Base-by-base conservation (phyloP, 2,329 filamentous ascomycete genomes). In the Alternaria sp. region DNA sequence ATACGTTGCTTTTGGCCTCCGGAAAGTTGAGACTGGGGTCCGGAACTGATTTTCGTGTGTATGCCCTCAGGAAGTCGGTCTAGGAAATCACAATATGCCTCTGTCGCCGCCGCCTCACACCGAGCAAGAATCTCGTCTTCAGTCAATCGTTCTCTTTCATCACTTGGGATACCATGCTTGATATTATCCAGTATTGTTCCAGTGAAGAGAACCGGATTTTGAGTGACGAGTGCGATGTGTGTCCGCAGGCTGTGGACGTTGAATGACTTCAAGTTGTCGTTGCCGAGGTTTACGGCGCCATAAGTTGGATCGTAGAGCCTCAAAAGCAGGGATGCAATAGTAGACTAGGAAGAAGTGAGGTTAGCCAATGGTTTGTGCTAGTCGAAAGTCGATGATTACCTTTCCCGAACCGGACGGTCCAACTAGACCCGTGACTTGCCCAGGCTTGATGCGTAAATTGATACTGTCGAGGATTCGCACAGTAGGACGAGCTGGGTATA, bases 21-120 rank as follows among this genome's bases (percentile, higher is more conserved):
- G 21, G 78, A 80, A 5, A 80, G 71, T 60, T 75, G 75, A 6
- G 74, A 74, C 21, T 75, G 74, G 36, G 75, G 71, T 4, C 74
- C 75, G 12, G 76, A 69, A n/a, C 77, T 74, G 50, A 80, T 72
- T 11, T 62, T 65, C 15, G 77, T 79, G 25, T 78, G 57, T 8
- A 79, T 70, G 7, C 78, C 78, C 46, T 80, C 67, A 5, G 79
- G 77, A 7, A 81, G 71, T 19, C 71, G 67, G 21, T 74, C 71
- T 13, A 80, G 63, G 59, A 80, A 80, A 36, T 80, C 78, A 46
- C 74, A 78, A 74, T 90, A 87, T 2, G 89, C 89, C 36, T 89
- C 81, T 9, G 76, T 78, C 3, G 87, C 85, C 10, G 89, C 86
- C 32, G 69, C 74, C 17, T 80, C 75, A 13, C 86, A 83, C 26